Evolutionary conservation across 2,329 filamentous ascomycete genomes (phyloP), one percentile per base, ranked within the genome.

Genomic region (Sporothrix variecibatus): DNA sequence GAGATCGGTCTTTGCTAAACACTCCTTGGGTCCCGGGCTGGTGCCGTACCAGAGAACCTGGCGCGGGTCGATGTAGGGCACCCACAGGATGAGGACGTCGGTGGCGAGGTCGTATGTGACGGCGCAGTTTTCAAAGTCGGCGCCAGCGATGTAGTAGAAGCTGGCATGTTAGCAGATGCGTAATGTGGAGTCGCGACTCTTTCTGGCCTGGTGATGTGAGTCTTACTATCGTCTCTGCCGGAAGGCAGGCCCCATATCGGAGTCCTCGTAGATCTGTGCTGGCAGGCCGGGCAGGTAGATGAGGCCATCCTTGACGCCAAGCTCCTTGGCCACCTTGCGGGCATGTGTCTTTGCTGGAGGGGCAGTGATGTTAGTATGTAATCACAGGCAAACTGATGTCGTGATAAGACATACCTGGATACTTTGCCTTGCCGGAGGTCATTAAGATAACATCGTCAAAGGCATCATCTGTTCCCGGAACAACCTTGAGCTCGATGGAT

Each of bases 11-110:
- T 83, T 85, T 2, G 83, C 84, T 77, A 88, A 83, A 74, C 91
- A 91, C 74, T 93, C 89, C 17, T 90, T 86, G 12, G 85, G 83
- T 11, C 86, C 87, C 0, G 90, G 90, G 28, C 87, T 88, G 46
- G 84, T 85, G 20, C 92, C 92, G 78, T 88, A 89, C 87, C 88
- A 94, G 68, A 93, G 87, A 12, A 88, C 84, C 77, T 87, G 85
- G 20, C 84, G 85, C 17, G 88, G 88, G 77, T 92, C 88, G 76
- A 91, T 88, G 77, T 89, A 88, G 1, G 93, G 92, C 67, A 95
- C 90, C 87, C 92, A 96, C 38, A 95, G 87, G 5, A 87, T 89
- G 73, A 96, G 87, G 28, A 84, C 83, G 80, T 95, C 92, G 12
- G 83, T 83, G 28, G 80, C 82, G 68, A 90, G 85, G 75, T 90